Evolutionary conservation across 257 asterid species (phyloP).

Genomic region (Jaltomata sinuosa): DNA sequence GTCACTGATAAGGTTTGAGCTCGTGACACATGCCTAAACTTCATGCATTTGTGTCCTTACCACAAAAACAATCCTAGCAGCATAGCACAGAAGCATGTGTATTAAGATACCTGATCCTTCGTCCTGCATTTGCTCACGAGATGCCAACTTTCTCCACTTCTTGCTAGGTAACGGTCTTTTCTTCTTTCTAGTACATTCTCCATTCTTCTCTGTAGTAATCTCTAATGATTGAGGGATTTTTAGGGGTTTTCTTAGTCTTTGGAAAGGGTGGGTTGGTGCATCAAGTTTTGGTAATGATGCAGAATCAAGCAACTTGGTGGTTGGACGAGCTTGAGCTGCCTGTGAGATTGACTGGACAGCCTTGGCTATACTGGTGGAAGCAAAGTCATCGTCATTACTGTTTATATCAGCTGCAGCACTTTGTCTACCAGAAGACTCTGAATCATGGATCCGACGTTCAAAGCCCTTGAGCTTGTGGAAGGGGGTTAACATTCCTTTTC

Average conservation of each 20-base stretch:
- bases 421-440: conserved; percentile 45
- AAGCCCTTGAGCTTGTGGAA: conserved; percentile 92
- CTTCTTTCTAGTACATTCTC: conserved; percentile 42
- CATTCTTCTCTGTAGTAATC: conserved; percentile 31
- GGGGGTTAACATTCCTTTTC: conserved; percentile 94
- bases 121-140: conserved; percentile 33
- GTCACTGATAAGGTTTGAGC: background rate
- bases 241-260: conserved; percentile 47
- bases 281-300: conserved; percentile 66
- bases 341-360: conserved; percentile 58
- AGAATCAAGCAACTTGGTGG: conserved; percentile 74
- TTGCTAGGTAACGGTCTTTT: conserved; percentile 80
- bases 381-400: conserved; percentile 25
- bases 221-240: conserved; percentile 45
- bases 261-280: conserved; percentile 69
- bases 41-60: background rate
- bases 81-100: conserved; percentile 4
- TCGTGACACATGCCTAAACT: background rate
- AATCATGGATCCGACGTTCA: conserved; percentile 79
- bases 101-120: conserved; percentile 46
- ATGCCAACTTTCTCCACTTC: conserved; percentile 59
- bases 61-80: background rate
- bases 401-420: conserved; percentile 19
- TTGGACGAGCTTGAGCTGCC: conserved; percentile 81
- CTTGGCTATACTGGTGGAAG: conserved; percentile 70